Evolutionary conservation across 176 grass and related monocot genomes (phyloP).

Genomic region (Musa schizocarpa): DNA sequence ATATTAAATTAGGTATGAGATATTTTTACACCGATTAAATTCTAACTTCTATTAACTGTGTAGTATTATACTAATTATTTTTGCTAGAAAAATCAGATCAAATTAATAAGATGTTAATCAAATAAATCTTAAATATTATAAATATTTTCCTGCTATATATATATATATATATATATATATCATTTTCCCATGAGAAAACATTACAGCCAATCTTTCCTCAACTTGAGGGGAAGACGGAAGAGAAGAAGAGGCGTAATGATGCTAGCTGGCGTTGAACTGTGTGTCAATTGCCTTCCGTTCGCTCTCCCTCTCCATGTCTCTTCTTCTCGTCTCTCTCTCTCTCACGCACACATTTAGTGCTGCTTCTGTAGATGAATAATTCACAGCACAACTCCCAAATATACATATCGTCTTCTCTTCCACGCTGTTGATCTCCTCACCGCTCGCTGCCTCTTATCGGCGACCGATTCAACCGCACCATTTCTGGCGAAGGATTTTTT

Average conservation of each 20-base stretch:
- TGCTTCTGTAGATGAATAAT: neutral
- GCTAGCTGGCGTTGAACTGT: neutral
- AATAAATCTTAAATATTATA: no score
- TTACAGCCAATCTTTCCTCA: no score
- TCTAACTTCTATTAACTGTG: no score
- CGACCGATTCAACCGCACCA: constrained; percentile 14
- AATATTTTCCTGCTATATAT: no score
- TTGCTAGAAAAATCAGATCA: no score
- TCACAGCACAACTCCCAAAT: neutral
- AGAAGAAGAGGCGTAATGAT: neutral
- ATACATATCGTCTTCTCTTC: neutral
- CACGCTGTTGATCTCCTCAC: neutral
- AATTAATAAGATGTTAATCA: no score
- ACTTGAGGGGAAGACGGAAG: neutral
- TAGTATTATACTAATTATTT: no score
- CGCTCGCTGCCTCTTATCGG: neutral
- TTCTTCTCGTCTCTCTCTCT: neutral
- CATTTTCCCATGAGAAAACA: no score
- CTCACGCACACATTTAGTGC: no score
- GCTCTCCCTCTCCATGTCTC: neutral
- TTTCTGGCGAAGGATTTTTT: neutral
- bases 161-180: no score
- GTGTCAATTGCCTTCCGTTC: neutral
- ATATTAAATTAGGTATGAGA: no score
- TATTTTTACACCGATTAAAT: no score